These are phyloP conservation scores for Claviceps paspali DNA, from an alignment of 2,329 filamentous ascomycete genomes.

Conservation along the genomic window DNA sequence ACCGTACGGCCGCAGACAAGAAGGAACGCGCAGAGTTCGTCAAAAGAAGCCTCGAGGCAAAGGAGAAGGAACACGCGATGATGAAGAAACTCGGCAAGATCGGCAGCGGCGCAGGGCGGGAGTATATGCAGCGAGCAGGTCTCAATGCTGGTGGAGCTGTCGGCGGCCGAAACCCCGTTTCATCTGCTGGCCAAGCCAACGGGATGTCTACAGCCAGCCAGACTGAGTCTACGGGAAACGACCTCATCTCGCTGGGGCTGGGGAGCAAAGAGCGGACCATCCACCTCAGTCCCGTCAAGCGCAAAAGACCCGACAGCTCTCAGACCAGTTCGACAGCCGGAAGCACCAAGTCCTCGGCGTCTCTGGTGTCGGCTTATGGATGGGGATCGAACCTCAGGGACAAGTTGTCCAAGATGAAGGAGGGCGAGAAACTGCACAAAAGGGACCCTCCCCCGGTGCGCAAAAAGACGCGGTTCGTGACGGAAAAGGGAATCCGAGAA, in stretches of 20 bases:
- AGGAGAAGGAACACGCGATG: constrained; percentile 59
- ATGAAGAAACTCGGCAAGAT: constrained; percentile 50
- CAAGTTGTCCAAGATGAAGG: constrained; percentile 46
- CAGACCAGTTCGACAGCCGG: constrained; percentile 16
- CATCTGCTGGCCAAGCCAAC: background rate
- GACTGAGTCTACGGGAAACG: constrained; percentile 20
- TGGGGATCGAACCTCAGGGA: constrained; percentile 41
- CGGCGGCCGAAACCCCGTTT: background rate
- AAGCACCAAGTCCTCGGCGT: constrained; percentile 10
- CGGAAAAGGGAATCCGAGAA: constrained; percentile 61
- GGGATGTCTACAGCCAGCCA: constrained; percentile 6
- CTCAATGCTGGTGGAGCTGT: constrained; percentile 7
- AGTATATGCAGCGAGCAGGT: constrained; percentile 46
- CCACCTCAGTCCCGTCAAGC: constrained; percentile 43
- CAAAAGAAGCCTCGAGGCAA: constrained; percentile 46
- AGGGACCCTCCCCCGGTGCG: constrained; percentile 30
- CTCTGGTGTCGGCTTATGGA: constrained; percentile 23
- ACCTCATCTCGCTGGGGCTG: constrained; percentile 25
- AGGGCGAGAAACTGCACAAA: constrained; percentile 35
- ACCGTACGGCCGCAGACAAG: constrained; percentile 39
- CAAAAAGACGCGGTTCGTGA: constrained; percentile 70
- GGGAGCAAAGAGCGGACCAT: constrained; percentile 26
- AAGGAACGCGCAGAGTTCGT: constrained; percentile 50
- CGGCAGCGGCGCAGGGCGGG: constrained; percentile 50
- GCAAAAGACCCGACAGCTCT: constrained; percentile 41